phyloP scores from a whole-genome alignment of 73 alveolate species.

The Paramecium biaurelia region DNA sequence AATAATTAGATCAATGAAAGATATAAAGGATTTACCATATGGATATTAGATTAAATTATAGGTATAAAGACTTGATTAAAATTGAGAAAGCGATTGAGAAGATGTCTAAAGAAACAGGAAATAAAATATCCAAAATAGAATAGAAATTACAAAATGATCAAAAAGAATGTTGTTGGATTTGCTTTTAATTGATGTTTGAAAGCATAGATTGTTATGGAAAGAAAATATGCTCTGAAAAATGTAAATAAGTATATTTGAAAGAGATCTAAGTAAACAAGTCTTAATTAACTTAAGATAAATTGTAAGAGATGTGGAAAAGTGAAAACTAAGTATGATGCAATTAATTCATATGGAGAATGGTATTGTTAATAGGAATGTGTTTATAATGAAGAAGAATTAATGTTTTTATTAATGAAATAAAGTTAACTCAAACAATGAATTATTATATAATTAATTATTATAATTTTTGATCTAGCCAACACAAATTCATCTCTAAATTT shows the following conservation, averaged over 20 bases:
- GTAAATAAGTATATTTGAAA: neutral
- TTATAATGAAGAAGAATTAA: neutral
- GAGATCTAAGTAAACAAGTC: neutral
- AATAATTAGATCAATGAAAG: slow-evolving; percentile 3
- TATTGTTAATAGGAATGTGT: neutral
- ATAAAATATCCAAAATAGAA: neutral
- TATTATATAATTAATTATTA: neutral
- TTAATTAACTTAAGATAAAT: neutral
- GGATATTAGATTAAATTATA: neutral
- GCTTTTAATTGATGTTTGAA: neutral
- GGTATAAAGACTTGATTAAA: neutral
- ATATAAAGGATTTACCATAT: neutral
- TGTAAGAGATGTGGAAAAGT: slow-evolving; percentile 9
- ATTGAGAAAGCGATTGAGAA: slow-evolving; percentile 7
- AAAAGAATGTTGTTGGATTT: slow-evolving; percentile 15
- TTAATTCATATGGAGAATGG: slow-evolving; percentile 28
- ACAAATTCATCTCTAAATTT: neutral
- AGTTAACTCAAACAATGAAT: neutral
- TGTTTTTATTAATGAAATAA: neutral
- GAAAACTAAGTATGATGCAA: neutral
- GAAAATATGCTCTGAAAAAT: neutral
- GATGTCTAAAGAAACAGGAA: neutral
- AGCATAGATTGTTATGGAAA: neutral
- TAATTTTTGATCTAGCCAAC: neutral
- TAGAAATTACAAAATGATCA: neutral